Evolutionary conservation across 2,329 filamentous ascomycete species (phyloP), one percentile per base, ranked within the genome.

Genomic region (Clonostachys byssicola): DNA sequence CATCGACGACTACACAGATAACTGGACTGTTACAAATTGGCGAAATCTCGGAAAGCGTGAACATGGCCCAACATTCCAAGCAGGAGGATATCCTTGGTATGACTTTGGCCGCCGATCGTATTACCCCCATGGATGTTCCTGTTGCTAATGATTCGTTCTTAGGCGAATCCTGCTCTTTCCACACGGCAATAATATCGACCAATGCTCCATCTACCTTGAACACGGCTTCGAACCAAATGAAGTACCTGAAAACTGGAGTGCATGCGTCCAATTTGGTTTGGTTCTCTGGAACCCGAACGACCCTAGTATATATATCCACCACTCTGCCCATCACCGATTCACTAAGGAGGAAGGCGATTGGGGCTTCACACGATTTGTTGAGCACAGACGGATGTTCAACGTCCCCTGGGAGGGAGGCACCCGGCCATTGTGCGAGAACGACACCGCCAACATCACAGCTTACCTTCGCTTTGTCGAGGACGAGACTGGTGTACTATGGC

Each of bases 331-430:
- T 57, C 94, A 99, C 64, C 87, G 94, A 49, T 99, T 97, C 67
- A 97, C 91, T 5, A 89, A 88, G 53, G 94, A 97, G 40, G 94
- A 99, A 67, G 91, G 90, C 20, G 94, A 99, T 60, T 99, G 94
- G 94, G 94, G 94, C 2, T 99, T 99, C 65, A 99, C 94, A n/a
- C 78, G 92, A 47, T 99, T 97, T 62, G 84, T 91, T 12, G 94
- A 97, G 64, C 78, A 95, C 44, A 80, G 90, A 46, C 86, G 84
- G 59, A 86, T 97, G 64, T 95, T 96, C 62, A 86, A 85, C 51
- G 74, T 84, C 34, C 78, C 82, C 2, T 95, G 87, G 80, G 88
- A 94, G 48, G 81, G 83, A 18, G 72, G 74, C 18, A 72, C 68
- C 36, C 79, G 88, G 48, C 89, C 87, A 9, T 77, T 95, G 54